Evolutionary conservation across 2,329 filamentous ascomycete genomes (phyloP).

Genomic region (Dryadomyces sulphureus): DNA sequence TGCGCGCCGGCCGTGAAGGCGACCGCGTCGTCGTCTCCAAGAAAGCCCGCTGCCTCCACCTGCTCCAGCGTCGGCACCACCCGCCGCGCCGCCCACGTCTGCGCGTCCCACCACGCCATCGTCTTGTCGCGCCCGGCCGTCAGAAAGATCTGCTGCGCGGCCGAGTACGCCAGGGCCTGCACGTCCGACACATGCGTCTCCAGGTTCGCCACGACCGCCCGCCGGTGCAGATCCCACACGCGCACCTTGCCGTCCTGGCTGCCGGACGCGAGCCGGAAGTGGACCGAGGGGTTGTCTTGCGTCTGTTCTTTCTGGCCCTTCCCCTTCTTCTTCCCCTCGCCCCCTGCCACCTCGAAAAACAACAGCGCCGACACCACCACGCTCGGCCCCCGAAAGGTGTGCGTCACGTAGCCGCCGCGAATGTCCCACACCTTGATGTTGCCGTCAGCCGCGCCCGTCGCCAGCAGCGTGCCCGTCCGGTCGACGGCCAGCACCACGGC

Average conservation of each 20-base stretch:
- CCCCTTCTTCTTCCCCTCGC: slow-evolving; percentile 22
- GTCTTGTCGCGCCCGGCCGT: slow-evolving; percentile 89
- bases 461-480: slow-evolving; percentile 73
- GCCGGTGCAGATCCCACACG: slow-evolving; percentile 82
- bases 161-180: slow-evolving; percentile 70
- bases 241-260: slow-evolving; percentile 87
- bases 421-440: slow-evolving; percentile 97
- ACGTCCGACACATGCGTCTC: slow-evolving; percentile 94
- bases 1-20: slow-evolving; percentile 78
- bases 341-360: slow-evolving; percentile 65
- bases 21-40: slow-evolving; percentile 31
- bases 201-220: slow-evolving; percentile 59
- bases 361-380: slow-evolving; percentile 80
- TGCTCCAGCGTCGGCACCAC: slow-evolving; percentile 76
- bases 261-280: slow-evolving; percentile 75
- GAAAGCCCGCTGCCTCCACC: slow-evolving; percentile 70
- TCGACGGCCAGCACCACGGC: slow-evolving; percentile 80
- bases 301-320: slow-evolving; percentile 21
- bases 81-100: slow-evolving; percentile 67
- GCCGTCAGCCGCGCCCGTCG: slow-evolving; percentile 86
- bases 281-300: slow-evolving; percentile 21
- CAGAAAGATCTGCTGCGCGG: slow-evolving; percentile 58
- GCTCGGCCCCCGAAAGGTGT: slow-evolving; percentile 87
- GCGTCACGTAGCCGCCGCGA: slow-evolving; percentile 73
- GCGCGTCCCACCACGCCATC: slow-evolving; percentile 78